Percentiles rank a stretch among this genome's conserved stretches.
phyloP scores from a whole-genome alignment of 2,329 filamentous ascomycete species.

The Endoconidiophora polonica region DNA sequence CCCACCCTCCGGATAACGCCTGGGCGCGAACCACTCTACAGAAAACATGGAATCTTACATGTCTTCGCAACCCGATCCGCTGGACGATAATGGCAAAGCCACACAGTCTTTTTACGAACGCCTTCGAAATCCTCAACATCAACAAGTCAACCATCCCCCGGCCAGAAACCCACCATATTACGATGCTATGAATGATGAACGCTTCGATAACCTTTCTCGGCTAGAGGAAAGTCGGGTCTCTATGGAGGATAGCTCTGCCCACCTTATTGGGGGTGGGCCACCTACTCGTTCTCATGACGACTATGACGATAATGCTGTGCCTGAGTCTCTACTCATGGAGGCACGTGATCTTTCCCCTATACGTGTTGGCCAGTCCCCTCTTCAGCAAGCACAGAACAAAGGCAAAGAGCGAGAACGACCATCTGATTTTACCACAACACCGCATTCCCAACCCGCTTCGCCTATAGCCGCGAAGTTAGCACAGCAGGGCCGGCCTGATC shows the following conservation, averaged over 20 bases:
- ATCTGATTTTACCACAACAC: constrained; percentile 20
- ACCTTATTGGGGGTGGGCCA: constrained; percentile 3
- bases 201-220: constrained; percentile 27
- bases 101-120: constrained; percentile 34
- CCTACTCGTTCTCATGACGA: constrained; percentile 23
- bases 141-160: neutral
- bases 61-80: constrained; percentile 26
- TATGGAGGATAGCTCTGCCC: constrained; percentile 22
- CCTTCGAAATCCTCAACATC: constrained; percentile 19
- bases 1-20: too few species aligned
- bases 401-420: constrained; percentile 18
- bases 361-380: constrained; percentile 12
- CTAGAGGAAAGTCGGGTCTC: constrained; percentile 32
- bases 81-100: constrained; percentile 19
- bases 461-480: neutral
- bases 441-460: neutral
- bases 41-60: constrained; percentile 21
- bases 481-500: neutral
- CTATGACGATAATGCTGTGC: constrained; percentile 43
- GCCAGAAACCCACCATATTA: neutral
- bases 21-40: neutral
- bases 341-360: constrained; percentile 21
- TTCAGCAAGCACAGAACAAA: constrained; percentile 15
- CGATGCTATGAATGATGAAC: constrained; percentile 24
- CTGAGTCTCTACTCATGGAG: constrained; percentile 46